Evolutionary conservation across 495 filamentous ascomycete species (phyloP).

Genomic region (Penicillium tannophilum): DNA sequence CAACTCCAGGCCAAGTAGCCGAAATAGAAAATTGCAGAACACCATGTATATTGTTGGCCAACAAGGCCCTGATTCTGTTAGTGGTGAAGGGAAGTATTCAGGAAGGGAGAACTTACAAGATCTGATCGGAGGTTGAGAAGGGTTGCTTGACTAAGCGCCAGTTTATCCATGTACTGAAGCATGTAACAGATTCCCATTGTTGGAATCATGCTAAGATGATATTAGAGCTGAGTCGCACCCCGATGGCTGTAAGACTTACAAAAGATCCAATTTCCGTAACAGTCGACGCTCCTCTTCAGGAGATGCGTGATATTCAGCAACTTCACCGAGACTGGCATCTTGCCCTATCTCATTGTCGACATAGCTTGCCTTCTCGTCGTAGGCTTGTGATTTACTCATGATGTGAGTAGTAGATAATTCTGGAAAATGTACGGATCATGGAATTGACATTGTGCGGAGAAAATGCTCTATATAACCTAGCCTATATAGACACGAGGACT

Average conservation of each 20-base stretch:
- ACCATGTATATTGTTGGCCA: conserved; percentile 48
- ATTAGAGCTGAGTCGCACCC: neutral
- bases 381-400: neutral
- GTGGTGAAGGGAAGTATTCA: neutral
- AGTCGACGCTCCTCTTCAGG: conserved; percentile 27
- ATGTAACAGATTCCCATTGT: conserved; percentile 47
- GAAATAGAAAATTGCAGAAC: conserved; percentile 50
- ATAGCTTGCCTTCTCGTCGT: neutral
- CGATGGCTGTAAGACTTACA: conserved; percentile 17
- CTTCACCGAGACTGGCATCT: conserved; percentile 37
- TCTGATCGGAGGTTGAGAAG: conserved; percentile 50
- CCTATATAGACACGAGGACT: too few relatives aligned
- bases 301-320: conserved; percentile 34
- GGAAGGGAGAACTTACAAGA: conserved; percentile 25
- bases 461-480: neutral
- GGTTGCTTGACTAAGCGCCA: conserved; percentile 56
- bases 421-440: too few relatives aligned
- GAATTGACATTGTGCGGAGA: neutral
- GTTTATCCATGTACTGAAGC: conserved; percentile 61
- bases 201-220: conserved; percentile 44
- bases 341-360: neutral
- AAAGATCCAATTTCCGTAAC: conserved; percentile 36
- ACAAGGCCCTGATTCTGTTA: conserved; percentile 27
- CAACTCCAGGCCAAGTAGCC: conserved; percentile 53
- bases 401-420: neutral